Evolutionary conservation across 1,284 basidiomycete genomes (phyloP), one percentile per base, ranked within the genome.

Genomic region (Pseudozyma pruni): DNA sequence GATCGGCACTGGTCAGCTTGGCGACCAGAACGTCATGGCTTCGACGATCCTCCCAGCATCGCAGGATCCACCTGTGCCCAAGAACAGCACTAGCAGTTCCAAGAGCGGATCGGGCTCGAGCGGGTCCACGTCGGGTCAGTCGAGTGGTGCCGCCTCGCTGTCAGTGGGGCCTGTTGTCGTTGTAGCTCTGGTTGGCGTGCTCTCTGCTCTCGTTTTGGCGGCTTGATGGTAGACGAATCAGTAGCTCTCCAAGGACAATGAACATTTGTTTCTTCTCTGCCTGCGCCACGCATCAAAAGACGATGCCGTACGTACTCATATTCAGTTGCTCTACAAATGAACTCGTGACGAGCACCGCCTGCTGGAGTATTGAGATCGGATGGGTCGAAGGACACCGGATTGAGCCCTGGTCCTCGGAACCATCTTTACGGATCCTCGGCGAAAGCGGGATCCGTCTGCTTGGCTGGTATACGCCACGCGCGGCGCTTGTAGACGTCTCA

Each of bases 1-100:
- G 68, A 55, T 76, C 35, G 75, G 75, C 25, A 61, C 54, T 1
- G 75, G 75, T 16, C 51, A 57, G 54, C 54, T 77, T 6, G 57
- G 72, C 25, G 47, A 70, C 43, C 51, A 74, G 56, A 53, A 43
- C 13, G 49, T 70, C 11, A 37, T 25, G 19, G 49, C 49, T 10
- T 35, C 48, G 10, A 51, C 58, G 9, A n/a, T 41, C n/a, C 51
- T 70, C 8, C 67, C 67, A 0, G 48, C 59, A 34, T 62, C 66
- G 39, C 59, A 59, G 43, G 59, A 59, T 32, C 54, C 66, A 8
- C 66, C 66, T 1, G 47, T 49, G 9, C 46, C 56, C 35, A 62
- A 58, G 46, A 46, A 4, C 20, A 50, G 41, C 40, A 43, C 39
- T 6, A 27, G 20, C 34, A 31, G 17, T 17, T n/a, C 41, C 41